A percentile compares a stretch with the other conserved stretches of the same genome.
These are phyloP conservation scores for Hymenoscyphus fructigenus DNA, from an alignment of 2,329 filamentous ascomycete species.

Conservation along the genomic window DNA sequence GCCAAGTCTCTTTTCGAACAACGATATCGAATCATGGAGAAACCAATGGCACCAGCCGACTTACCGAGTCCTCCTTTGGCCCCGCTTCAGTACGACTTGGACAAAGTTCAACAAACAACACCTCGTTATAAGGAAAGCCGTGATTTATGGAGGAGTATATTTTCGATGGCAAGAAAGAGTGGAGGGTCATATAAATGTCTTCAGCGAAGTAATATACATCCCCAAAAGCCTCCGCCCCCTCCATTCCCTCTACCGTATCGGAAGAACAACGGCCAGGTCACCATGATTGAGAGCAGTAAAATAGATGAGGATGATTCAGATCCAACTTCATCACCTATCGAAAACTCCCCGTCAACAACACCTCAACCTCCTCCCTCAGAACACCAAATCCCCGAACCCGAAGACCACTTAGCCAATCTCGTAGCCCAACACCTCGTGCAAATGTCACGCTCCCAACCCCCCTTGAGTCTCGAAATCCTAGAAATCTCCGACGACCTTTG, in stretches of 20 bases:
- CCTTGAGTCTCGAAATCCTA: not conserved
- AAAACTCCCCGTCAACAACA: not conserved
- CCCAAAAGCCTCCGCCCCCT: not conserved
- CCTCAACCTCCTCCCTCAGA: not conserved
- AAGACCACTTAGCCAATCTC: not conserved
- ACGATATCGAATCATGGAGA: conserved; percentile 9
- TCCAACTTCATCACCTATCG: not conserved
- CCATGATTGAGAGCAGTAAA: not conserved
- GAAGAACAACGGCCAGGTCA: not conserved
- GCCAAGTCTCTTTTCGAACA: conserved; percentile 7
- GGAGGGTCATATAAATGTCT: not conserved
- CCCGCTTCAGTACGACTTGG: not conserved
- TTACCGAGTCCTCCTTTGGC: not conserved
- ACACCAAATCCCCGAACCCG: not conserved
- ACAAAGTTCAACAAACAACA: not conserved
- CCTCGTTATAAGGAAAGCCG: not conserved
- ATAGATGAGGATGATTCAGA: not conserved
- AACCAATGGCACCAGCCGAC: not conserved
- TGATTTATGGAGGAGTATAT: conserved; percentile 10
- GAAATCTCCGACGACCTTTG: not conserved
- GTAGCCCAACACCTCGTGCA: not conserved
- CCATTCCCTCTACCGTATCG: not conserved
- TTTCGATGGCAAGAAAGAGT: not conserved
- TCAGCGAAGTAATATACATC: not conserved
- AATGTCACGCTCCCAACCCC: not conserved